Conservation (phyloP, 169 alveolate species). For the Prorocentrum cordatum region DNA sequence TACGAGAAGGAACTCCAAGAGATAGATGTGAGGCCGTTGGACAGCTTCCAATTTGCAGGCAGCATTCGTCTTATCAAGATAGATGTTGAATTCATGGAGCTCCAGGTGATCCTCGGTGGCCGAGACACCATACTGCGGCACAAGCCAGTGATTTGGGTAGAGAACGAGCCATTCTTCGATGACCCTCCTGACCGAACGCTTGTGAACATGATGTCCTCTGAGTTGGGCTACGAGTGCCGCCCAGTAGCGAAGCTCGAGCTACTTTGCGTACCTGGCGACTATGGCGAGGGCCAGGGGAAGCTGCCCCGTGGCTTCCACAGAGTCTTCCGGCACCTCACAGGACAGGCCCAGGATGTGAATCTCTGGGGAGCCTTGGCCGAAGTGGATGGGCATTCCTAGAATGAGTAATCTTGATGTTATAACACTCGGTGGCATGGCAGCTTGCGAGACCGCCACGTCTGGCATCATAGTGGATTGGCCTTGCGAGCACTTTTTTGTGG, state of each 20-base stretch:
- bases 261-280: not conserved
- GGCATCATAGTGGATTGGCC: too few species aligned
- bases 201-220: not conserved
- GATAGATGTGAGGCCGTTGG: not conserved
- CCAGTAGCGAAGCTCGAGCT: conserved; percentile 25
- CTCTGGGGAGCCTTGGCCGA: conserved; percentile 58
- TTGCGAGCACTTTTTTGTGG: too few species aligned
- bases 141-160: conserved; percentile 47
- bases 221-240: not conserved
- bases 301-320: conserved; percentile 31
- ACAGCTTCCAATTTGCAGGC: not conserved
- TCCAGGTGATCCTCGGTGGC: conserved; percentile 37
- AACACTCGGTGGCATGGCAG: too few species aligned
- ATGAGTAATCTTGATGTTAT: too few species aligned
- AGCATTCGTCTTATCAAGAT: conserved; percentile 11
- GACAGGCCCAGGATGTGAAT: conserved; percentile 11
- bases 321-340: conserved; percentile 22
- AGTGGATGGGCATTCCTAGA: too few species aligned
- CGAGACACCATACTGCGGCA: not conserved
- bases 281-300: not conserved
- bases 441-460: too few species aligned
- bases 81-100: conserved; percentile 63
- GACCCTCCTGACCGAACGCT: conserved; percentile 23
- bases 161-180: conserved; percentile 44
- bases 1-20: not conserved